Percentiles rank a stretch among this genome's conserved stretches.
Conservation (phyloP, 2,329 filamentous ascomycete genomes). For the Colletotrichum somersetense region DNA sequence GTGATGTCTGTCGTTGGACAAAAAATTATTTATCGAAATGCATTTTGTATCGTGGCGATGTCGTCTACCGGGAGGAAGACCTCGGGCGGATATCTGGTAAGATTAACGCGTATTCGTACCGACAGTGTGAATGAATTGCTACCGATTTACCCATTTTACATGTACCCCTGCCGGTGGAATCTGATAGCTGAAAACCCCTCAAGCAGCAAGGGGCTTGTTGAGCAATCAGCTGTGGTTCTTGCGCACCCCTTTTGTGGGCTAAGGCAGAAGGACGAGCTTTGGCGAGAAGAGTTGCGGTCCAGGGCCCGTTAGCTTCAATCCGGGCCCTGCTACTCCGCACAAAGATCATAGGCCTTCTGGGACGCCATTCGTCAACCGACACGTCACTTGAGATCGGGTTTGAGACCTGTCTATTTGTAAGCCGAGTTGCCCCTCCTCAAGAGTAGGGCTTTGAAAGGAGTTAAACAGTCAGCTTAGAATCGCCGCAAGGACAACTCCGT, state of each 20-base stretch:
- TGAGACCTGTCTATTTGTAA: background rate
- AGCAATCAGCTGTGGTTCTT: background rate
- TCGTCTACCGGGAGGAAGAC: too few relatives aligned
- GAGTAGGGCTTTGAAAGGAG: background rate
- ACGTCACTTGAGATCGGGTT: background rate
- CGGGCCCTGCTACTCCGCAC: constrained; percentile 5
- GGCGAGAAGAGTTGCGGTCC: background rate
- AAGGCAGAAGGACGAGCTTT: background rate
- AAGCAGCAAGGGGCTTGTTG: background rate
- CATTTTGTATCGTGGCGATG: background rate
- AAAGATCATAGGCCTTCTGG: too few relatives aligned
- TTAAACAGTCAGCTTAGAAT: background rate
- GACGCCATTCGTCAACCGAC: background rate
- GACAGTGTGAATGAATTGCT: background rate
- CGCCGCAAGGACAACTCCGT: background rate
- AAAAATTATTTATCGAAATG: background rate
- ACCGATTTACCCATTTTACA: background rate
- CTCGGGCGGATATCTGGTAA: background rate
- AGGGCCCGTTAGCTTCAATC: background rate
- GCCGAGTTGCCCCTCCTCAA: background rate
- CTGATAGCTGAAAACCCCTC: background rate
- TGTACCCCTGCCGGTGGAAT: background rate
- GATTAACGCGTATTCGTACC: background rate
- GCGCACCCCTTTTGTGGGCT: background rate
- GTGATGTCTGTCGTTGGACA: too few relatives aligned